These are phyloP conservation scores for Dendrobium catenatum DNA, from an alignment of 106 monocot species.

Conservation along the genomic window DNA sequence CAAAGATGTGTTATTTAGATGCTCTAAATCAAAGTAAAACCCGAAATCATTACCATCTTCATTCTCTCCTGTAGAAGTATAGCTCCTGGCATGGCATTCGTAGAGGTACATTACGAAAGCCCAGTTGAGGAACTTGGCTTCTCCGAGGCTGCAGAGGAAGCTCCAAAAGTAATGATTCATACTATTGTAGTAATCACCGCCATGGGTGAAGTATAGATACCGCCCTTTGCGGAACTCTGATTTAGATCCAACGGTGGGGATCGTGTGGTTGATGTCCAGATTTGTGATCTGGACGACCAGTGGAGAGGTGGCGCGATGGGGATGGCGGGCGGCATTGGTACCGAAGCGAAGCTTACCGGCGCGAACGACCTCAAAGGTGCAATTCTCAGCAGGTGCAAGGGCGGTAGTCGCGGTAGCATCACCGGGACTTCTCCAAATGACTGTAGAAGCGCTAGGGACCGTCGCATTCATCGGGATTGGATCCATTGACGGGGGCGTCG, in stretches of 20 bases:
- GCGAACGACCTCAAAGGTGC: slow-evolving; percentile 24
- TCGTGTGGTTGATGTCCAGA: slow-evolving; percentile 70
- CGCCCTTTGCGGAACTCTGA: slow-evolving; percentile 39
- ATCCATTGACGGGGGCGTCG: slow-evolving; percentile 58
- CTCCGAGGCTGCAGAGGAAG: slow-evolving; percentile 80
- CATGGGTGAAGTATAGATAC: slow-evolving; percentile 65
- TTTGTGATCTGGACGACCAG: slow-evolving; percentile 32
- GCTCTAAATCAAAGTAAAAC: slow-evolving; percentile 94
- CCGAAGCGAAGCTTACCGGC: slow-evolving; percentile 76
- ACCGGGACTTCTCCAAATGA: slow-evolving; percentile 58
- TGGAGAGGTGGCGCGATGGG: not conserved
- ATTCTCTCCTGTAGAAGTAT: slow-evolving; percentile 41
- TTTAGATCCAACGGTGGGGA: slow-evolving; percentile 73
- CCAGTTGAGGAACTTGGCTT: slow-evolving; percentile 76
- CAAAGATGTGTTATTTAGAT: slow-evolving; percentile 60
- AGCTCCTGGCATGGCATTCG: slow-evolving; percentile 38
- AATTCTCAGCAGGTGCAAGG: slow-evolving; percentile 33
- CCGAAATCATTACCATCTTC: slow-evolving; percentile 89
- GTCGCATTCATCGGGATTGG: slow-evolving; percentile 51
- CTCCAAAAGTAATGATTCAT: slow-evolving; percentile 97
- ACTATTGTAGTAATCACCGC: slow-evolving; percentile 84
- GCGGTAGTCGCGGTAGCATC: slow-evolving; percentile 77
- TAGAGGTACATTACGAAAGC: slow-evolving; percentile 82
- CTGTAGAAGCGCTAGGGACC: slow-evolving; percentile 77
- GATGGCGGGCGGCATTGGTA: slow-evolving; percentile 30